Evolutionary conservation across 2,329 filamentous ascomycete species (phyloP), one percentile per base, ranked within the genome.

Genomic region (Atkinsonella hypoxylon): DNA sequence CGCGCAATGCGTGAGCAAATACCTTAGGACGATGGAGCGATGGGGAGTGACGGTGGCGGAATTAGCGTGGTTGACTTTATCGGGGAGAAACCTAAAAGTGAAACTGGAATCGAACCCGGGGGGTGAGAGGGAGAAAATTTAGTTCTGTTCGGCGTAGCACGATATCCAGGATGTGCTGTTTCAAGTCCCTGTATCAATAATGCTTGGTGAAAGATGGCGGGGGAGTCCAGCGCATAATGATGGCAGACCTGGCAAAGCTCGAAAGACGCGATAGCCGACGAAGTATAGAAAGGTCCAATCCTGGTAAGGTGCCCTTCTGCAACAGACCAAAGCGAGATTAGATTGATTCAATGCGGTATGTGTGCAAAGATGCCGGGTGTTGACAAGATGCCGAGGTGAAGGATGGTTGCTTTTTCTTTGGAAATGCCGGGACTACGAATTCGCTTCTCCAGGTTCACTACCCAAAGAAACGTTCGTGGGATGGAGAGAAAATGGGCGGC

Each of bases 161-260:
- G 17, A 40, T 31, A 15, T 20, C 51, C 41, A 44, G 54, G 49
- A 42, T 52, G 20, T 41, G 41, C 40, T 49, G 55, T 58, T 57
- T 56, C 54, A 55, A 54, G 56, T 52, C 49, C 45, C 50, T 50
- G 50, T 52, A 49, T 50, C 48, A 44, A 49, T 38, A 52, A 53
- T 55, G 53, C 54, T 53, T 31, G 45, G 46, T 17, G 44, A 38
- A 51, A 43, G 39, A 51, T 44, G 52, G 50, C 49, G 48, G 53
- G 51, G 51, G 53, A 48, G 34, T 48, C 50, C 44, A 30, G 47
- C 39, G 52, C 56, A 56, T 53, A 38, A 46, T 47, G 13, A 38
- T 46, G 47, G 20, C 42, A 53, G 47, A 34, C 20, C 26, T 36
- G 6, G 30, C 39, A 41, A 45, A 39, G 39, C 40, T 42, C 20